Base-by-base conservation (phyloP, 345 rosid genomes). In the Brassica rapa region DNA sequence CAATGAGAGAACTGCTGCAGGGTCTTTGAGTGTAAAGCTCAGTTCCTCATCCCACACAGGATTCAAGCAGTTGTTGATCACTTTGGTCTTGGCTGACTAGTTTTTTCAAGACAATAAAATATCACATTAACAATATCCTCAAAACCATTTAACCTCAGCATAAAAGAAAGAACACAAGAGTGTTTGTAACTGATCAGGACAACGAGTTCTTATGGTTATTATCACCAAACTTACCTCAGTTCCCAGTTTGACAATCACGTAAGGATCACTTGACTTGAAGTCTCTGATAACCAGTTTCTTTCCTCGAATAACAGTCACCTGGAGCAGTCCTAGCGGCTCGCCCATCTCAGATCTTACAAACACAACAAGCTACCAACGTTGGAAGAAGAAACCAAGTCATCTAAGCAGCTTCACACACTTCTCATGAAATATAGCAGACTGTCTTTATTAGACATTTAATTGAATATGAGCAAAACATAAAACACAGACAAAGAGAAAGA, bases 41-140 rank as follows among this genome's bases (percentile, higher is more conserved):
- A 89, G 88, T 82, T 90, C 96, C 87, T 95, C 98, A 63, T 95
- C 91, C 99, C 99, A 95, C 65, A 90, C 89, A 1, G 99, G 99
- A 82, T 95, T 90, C 62, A 95, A 91, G 84, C 98, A 91, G 74
- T 97, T 88, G 66, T 90, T 89, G 74, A 93, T 93, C 68, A 93
- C 98, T 84, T 88, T 95, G 53, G 99, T 95, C 88, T 90, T 95
- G 23, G 87, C 93, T 23, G 88, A 84, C 99, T 95, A 89, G 11
- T 75, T 70, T 74, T 70, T 53, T 46, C 55, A 56, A 57, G 73
- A 69, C 59, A 66, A 19, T 51, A 60, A 57, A 64, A 70, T 1
- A 75, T 55, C 66, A 61, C 27, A 78, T 51, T 21, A 71, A 55
- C 23, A 49, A 25, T 59, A 68, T 56, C 32, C 64, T 70, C 74